These are phyloP conservation scores for Silene coronaria DNA, from an alignment of 179 eudicot species.

Conservation along the genomic window DNA sequence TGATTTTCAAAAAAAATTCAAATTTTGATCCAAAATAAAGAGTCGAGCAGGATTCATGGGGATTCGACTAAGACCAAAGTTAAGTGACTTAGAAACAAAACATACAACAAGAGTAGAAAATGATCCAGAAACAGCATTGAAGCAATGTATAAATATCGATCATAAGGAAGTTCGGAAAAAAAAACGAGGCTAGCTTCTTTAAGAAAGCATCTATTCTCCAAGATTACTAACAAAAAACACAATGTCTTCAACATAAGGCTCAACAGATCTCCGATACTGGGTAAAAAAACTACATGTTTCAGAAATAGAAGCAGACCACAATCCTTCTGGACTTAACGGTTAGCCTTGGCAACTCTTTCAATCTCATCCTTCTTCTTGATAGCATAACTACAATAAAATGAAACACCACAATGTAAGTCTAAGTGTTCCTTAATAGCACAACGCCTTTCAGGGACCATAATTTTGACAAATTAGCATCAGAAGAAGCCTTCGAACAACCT, in stretches of 20 bases:
- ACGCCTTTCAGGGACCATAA: too few species aligned
- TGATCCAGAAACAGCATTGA: background rate
- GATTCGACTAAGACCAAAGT: too few species aligned
- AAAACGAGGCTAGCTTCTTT: background rate
- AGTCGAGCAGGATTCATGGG: too few species aligned
- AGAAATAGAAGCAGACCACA: background rate
- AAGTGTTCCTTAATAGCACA: too few species aligned
- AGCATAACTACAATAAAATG: conserved; percentile 46
- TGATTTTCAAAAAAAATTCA: too few species aligned
- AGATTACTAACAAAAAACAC: background rate
- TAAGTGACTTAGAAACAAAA: too few species aligned
- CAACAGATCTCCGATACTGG: background rate
- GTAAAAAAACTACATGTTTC: conserved; percentile 6
- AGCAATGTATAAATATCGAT: background rate
- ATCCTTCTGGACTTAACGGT: conserved; percentile 34
- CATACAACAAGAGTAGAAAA: background rate
- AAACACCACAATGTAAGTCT: background rate
- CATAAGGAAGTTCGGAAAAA: background rate
- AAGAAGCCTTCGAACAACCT: too few species aligned
- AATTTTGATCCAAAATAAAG: too few species aligned
- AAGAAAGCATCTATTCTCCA: conserved; percentile 1
- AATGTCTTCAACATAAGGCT: background rate
- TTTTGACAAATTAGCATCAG: too few species aligned
- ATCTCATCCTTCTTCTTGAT: conserved; percentile 88
- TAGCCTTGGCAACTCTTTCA: conserved; percentile 71